Percentiles rank a stretch among this genome's conserved stretches.
These are phyloP conservation scores for Tulasnella sp. DNA, from an alignment of 768 basidiomycete species.

Conservation along the genomic window DNA sequence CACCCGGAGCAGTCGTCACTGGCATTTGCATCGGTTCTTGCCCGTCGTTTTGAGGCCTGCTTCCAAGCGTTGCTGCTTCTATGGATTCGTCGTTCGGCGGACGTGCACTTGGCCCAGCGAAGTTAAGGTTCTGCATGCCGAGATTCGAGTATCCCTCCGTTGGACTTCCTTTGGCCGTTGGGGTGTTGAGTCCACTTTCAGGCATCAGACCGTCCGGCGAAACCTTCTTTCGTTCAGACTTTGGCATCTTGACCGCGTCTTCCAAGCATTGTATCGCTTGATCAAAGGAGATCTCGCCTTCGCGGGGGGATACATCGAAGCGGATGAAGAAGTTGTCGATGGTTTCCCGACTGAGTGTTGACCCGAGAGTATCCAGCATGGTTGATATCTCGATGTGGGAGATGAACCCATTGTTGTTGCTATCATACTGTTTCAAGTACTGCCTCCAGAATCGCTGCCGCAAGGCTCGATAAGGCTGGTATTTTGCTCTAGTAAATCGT, in stretches of 20 bases:
- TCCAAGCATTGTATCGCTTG: conserved; percentile 82
- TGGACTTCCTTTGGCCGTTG: conserved; percentile 16
- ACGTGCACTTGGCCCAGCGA: conserved; percentile 39
- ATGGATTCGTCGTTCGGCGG: neutral
- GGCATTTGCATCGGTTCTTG: neutral
- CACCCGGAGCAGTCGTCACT: neutral
- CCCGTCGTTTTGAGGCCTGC: neutral
- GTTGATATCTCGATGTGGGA: conserved; percentile 82
- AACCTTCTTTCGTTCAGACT: conserved; percentile 58
- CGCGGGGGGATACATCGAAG: conserved; percentile 48
- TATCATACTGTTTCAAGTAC: conserved; percentile 82
- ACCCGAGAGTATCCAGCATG: conserved; percentile 95
- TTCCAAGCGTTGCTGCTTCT: neutral
- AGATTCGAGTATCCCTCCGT: conserved; percentile 9
- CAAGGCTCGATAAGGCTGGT: conserved; percentile 87
- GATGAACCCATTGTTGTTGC: conserved; percentile 62
- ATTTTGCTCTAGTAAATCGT: conserved; percentile 58
- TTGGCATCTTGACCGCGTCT: conserved; percentile 62
- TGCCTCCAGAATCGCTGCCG: conserved; percentile 86
- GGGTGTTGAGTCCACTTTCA: conserved; percentile 19
- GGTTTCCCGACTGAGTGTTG: conserved; percentile 73
- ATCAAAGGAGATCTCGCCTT: conserved; percentile 65
- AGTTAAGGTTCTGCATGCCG: conserved; percentile 38
- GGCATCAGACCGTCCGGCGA: conserved; percentile 34
- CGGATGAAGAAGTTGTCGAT: conserved; percentile 73